These are phyloP conservation scores for Metarhizium album DNA, from an alignment of 2,329 filamentous ascomycete species.

Conservation along the genomic window DNA sequence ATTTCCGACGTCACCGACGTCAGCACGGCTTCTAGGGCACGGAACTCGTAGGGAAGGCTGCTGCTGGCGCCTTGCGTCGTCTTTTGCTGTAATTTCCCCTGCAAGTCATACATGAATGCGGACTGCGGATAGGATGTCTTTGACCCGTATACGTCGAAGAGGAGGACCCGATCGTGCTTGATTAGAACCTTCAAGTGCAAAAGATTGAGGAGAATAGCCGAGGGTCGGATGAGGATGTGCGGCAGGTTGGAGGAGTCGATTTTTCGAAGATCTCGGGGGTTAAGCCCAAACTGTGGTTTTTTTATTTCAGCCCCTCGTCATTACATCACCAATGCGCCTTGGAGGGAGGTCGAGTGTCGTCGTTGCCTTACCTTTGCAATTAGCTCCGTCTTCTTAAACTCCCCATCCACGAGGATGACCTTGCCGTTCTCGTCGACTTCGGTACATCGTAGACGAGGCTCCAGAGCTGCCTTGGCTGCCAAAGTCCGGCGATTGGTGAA, in stretches of 20 bases:
- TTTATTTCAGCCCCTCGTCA: too few species aligned
- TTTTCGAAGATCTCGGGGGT: conserved; percentile 91
- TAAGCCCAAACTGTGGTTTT: conserved; percentile 64
- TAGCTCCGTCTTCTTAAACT: conserved; percentile 95
- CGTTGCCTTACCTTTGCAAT: conserved; percentile 67
- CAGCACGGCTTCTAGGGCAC: conserved; percentile 86
- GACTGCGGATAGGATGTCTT: conserved; percentile 93
- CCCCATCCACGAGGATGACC: conserved; percentile 84
- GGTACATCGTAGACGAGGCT: conserved; percentile 81
- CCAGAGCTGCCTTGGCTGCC: conserved; percentile 66
- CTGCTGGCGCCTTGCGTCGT: conserved; percentile 41
- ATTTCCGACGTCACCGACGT: conserved; percentile 87
- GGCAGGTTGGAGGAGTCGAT: conserved; percentile 94
- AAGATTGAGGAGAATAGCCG: conserved; percentile 87
- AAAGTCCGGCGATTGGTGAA: conserved; percentile 62
- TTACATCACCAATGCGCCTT: background rate
- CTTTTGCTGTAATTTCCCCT: conserved; percentile 83
- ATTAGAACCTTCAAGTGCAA: conserved; percentile 94
- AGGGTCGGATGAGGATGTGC: conserved; percentile 87
- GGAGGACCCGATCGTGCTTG: conserved; percentile 84
- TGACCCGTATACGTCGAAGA: conserved; percentile 93
- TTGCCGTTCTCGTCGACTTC: conserved; percentile 90
- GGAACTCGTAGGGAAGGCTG: conserved; percentile 85
- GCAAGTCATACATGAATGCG: conserved; percentile 94
- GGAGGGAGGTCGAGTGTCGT: background rate